phyloP scores from a whole-genome alignment of 345 rosid species.

The Melaleuca quinquenervia region DNA sequence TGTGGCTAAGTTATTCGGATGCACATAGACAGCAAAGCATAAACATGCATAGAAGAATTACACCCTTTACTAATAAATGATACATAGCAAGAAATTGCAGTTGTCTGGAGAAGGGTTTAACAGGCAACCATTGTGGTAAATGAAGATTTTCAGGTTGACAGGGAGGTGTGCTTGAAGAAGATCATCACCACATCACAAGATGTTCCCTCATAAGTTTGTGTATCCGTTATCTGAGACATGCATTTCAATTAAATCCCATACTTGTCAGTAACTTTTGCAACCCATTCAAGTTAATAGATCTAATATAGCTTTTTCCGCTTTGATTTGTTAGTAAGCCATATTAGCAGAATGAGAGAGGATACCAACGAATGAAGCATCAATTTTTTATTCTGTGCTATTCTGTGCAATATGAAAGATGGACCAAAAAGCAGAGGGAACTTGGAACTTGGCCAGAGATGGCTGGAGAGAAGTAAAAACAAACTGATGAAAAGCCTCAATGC shows the following conservation, averaged over 20 bases:
- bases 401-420: neutral
- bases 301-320: neutral
- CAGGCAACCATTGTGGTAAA: neutral
- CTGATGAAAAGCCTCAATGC: neutral
- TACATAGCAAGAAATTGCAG: neutral
- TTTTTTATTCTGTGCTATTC: neutral
- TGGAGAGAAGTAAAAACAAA: neutral
- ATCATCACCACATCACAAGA: neutral
- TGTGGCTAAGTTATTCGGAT: neutral
- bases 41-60: neutral
- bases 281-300: neutral
- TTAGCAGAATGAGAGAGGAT: neutral
- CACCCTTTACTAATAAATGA: neutral
- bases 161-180: neutral
- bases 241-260: neutral
- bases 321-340: neutral
- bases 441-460: neutral
- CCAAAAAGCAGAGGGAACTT: neutral
- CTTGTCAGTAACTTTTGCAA: neutral
- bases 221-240: neutral
- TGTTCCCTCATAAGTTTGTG: neutral
- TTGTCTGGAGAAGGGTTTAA: neutral
- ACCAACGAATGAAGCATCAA: neutral
- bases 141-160: neutral
- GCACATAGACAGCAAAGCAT: neutral